These are phyloP conservation scores for Leccinum incarnatum DNA, from an alignment of 768 basidiomycete genomes.

Conservation along the genomic window DNA sequence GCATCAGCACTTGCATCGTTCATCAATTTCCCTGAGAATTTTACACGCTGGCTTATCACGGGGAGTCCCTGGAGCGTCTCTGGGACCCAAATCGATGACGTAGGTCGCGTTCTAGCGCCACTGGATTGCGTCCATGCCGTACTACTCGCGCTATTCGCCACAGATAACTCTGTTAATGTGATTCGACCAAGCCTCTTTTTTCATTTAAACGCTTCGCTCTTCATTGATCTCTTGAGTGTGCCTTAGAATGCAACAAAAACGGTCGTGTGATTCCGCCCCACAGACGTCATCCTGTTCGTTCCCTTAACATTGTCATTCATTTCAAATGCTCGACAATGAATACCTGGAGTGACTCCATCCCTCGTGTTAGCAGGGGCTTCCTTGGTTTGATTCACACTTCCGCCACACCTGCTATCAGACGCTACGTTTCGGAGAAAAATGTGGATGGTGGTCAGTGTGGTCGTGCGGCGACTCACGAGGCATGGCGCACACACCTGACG, in stretches of 20 bases:
- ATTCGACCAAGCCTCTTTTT: neutral
- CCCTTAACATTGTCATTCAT: neutral
- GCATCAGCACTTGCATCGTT: neutral
- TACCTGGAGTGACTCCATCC: neutral
- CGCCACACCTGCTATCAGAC: neutral
- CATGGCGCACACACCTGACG: neutral
- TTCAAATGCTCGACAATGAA: neutral
- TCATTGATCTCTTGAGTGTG: neutral
- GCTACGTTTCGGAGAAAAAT: neutral
- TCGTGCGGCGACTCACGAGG: neutral
- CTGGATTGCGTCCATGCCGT: neutral
- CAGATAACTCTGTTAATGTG: neutral
- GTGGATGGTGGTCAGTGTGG: neutral
- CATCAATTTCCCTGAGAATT: neutral
- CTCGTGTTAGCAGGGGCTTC: neutral
- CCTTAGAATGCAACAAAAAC: neutral
- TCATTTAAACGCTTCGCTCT: neutral
- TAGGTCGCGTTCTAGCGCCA: neutral
- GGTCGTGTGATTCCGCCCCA: neutral
- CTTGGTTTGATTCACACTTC: neutral
- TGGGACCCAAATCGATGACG: neutral
- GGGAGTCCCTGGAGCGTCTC: neutral
- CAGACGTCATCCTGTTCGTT: neutral
- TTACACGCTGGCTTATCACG: neutral
- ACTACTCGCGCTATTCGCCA: neutral